Evolutionary conservation across 129 eudicot species (phyloP).

Genomic region (Smallanthus sonchifolius): DNA sequence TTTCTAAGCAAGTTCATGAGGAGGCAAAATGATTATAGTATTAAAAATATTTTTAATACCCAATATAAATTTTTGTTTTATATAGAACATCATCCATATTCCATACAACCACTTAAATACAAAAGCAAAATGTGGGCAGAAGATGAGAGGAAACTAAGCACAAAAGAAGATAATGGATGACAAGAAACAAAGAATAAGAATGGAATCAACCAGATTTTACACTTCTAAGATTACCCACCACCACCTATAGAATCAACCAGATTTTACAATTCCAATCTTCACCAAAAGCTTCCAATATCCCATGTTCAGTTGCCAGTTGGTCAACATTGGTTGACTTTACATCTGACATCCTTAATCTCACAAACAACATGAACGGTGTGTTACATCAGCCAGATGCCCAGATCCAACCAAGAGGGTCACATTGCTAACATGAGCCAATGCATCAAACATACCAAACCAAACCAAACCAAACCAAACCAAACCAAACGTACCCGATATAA

Average conservation of each 20-base stretch:
- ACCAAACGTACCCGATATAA: too few species aligned
- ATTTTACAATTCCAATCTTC: constrained; percentile 20
- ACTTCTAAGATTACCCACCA: too few species aligned
- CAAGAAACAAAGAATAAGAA: constrained; percentile 20
- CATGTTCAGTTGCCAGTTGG: constrained; percentile 8
- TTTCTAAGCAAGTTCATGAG: too few species aligned
- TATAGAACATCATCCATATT: not conserved
- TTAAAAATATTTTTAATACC: not conserved
- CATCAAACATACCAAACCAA: too few species aligned
- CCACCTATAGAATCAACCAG: too few species aligned
- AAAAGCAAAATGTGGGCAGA: not conserved
- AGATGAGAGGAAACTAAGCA: constrained; percentile 3
- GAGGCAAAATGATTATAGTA: too few species aligned
- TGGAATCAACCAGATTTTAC: constrained; percentile 12
- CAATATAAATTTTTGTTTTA: not conserved
- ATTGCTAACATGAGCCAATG: not conserved
- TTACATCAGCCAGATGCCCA: constrained; percentile 2
- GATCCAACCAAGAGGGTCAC: constrained; percentile 14
- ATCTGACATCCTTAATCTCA: constrained; percentile 7
- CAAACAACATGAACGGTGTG: constrained; percentile 8
- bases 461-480: too few species aligned
- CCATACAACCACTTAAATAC: not conserved
- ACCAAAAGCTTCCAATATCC: constrained; percentile 5
- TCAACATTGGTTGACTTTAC: constrained; percentile 13
- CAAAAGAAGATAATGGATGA: not conserved